Percentiles rank a stretch among this genome's conserved stretches.
Conservation (phyloP, 192 early-diverging fungal species). For the Mortierella hygrophila region DNA sequence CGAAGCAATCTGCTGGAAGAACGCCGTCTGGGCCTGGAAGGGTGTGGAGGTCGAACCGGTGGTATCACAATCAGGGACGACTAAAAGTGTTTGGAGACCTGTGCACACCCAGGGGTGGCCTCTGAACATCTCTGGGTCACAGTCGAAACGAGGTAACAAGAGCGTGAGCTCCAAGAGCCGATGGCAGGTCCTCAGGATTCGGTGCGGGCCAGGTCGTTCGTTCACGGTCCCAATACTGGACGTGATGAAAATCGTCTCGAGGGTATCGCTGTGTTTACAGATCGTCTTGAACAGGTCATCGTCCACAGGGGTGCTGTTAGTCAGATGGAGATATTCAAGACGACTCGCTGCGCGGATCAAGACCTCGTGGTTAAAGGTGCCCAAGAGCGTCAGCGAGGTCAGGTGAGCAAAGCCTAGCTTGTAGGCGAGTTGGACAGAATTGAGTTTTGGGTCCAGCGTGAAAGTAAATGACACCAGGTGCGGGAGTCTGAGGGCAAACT, state of each 20-base stretch:
- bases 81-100: neutral
- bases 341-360: neutral
- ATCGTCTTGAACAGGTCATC: neutral
- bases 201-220: neutral
- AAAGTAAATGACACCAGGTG: neutral
- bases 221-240: neutral
- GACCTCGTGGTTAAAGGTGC: neutral
- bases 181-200: slow-evolving; percentile 6
- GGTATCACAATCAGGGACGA: neutral
- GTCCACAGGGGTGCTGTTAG: neutral
- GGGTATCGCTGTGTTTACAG: neutral
- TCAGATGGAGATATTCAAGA: neutral
- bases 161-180: neutral
- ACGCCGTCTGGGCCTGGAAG: neutral
- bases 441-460: neutral
- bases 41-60: neutral
- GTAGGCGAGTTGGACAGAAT: neutral
- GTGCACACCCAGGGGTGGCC: neutral
- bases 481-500: neutral
- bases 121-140: slow-evolving; percentile 1
- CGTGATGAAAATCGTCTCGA: neutral
- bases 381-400: neutral
- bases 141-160: neutral
- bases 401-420: neutral
- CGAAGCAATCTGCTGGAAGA: neutral